Percentiles rank a stretch among this genome's conserved stretches.
These are phyloP conservation scores for Ballota nigra DNA, from an alignment of 257 asterid species.

Conservation along the genomic window DNA sequence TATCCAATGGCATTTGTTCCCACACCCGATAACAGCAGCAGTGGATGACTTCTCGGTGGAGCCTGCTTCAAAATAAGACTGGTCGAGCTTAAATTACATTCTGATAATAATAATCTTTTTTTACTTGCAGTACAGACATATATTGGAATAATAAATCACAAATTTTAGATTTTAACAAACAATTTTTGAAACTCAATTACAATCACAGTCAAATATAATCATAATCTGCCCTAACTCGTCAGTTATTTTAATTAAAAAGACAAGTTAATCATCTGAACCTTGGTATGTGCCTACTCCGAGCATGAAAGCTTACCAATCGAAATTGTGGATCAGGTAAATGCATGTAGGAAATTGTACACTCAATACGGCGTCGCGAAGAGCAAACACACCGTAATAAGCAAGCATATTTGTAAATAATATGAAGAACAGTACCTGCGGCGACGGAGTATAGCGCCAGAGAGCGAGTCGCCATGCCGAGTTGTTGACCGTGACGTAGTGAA, in stretches of 20 bases:
- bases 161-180: neutral
- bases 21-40: constrained; percentile 87
- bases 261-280: neutral
- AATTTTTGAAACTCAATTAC: neutral
- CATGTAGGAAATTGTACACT: constrained; percentile 1
- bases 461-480: constrained; percentile 80
- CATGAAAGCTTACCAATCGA: neutral
- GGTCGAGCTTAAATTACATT: constrained; percentile 1
- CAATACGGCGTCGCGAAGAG: neutral
- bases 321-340: constrained; percentile 20
- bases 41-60: constrained; percentile 83
- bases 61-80: constrained; percentile 49
- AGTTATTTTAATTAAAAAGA: neutral
- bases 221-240: constrained; percentile 4
- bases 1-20: constrained; percentile 98
- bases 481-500: constrained; percentile 73
- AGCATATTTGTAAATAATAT: neutral
- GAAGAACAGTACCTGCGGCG: constrained; percentile 59
- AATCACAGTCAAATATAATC: constrained; percentile 5
- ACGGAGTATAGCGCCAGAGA: constrained; percentile 91
- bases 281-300: neutral
- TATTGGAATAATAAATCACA: neutral
- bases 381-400: neutral
- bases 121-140: neutral
- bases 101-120: neutral